Evolutionary conservation across 495 filamentous ascomycete species (phyloP).

Genomic region (Penicillium nucicola): DNA sequence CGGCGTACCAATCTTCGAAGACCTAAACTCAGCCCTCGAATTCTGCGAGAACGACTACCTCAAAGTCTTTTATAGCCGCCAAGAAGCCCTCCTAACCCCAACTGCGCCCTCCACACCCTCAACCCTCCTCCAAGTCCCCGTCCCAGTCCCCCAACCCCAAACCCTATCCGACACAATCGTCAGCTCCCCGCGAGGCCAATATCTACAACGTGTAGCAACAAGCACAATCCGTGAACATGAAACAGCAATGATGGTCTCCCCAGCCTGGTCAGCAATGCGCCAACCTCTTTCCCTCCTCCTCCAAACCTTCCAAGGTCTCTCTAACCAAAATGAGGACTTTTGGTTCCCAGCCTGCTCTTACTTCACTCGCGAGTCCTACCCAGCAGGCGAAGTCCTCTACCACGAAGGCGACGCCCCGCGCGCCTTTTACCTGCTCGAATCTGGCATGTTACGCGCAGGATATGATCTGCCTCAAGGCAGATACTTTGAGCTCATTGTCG

Average conservation of each 20-base stretch:
- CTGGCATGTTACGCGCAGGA: slow-evolving; percentile 81
- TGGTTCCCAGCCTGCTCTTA: slow-evolving; percentile 78
- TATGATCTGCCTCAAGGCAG: slow-evolving; percentile 87
- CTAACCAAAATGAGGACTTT: slow-evolving; percentile 78
- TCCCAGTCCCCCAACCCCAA: slow-evolving; percentile 13
- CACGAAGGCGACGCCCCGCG: slow-evolving; percentile 63
- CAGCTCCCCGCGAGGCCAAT: slow-evolving; percentile 73
- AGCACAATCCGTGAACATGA: slow-evolving; percentile 66
- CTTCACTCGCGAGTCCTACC: slow-evolving; percentile 64
- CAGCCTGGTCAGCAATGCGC: slow-evolving; percentile 74
- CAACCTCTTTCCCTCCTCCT: slow-evolving; percentile 88
- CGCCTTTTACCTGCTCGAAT: slow-evolving; percentile 89
- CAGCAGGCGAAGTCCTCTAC: slow-evolving; percentile 71
- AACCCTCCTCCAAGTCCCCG: slow-evolving; percentile 51
- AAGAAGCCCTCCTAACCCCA: slow-evolving; percentile 34
- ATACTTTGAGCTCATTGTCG: slow-evolving; percentile 87
- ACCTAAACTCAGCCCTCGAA: slow-evolving; percentile 89
- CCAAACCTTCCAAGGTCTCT: slow-evolving; percentile 86
- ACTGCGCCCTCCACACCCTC: slow-evolving; percentile 5
- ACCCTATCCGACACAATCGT: slow-evolving; percentile 47
- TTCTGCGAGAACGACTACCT: slow-evolving; percentile 94
- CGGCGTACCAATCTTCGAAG: slow-evolving; percentile 74
- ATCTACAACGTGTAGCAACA: slow-evolving; percentile 74
- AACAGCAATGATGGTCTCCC: slow-evolving; percentile 41
- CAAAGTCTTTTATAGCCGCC: slow-evolving; percentile 69